Conservation (phyloP, 345 rosid genomes). For the Pugionium cornutum region DNA sequence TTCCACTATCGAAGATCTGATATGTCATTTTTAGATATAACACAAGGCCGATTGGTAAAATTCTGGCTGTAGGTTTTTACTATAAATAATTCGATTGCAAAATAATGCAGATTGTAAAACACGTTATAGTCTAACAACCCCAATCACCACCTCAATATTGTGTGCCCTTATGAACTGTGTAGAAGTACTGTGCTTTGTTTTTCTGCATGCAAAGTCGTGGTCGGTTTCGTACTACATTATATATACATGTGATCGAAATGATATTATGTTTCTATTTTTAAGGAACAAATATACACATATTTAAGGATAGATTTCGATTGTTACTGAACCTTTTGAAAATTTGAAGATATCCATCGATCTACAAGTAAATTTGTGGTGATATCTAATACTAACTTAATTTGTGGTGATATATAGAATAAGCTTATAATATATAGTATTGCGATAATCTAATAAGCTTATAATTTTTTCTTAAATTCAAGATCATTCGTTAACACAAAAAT, state of each 20-base stretch:
- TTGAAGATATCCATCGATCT: constrained; percentile 6
- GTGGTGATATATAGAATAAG: neutral
- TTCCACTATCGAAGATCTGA: neutral
- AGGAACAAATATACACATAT: neutral
- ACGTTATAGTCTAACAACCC: no score
- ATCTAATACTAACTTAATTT: no score
- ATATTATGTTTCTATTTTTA: neutral
- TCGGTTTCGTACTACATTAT: constrained; percentile 15
- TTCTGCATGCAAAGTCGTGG: constrained; percentile 27
- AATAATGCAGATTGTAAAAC: no score
- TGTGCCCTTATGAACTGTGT: constrained; percentile 20
- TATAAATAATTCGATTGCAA: no score
- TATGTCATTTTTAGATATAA: neutral
- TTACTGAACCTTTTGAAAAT: neutral
- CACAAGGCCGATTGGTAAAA: neutral
- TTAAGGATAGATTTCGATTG: neutral
- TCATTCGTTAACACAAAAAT: neutral
- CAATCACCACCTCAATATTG: neutral
- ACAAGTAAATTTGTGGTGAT: no score
- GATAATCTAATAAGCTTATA: neutral
- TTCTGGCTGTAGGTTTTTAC: no score
- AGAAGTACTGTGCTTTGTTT: constrained; percentile 19
- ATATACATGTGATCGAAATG: constrained; percentile 25
- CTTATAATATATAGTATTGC: no score
- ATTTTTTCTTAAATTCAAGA: no score